A percentile compares a stretch with the other conserved stretches of the same genome.
Conservation (phyloP, 2,329 filamentous ascomycete genomes). For the Penicillium janthinellum region DNA sequence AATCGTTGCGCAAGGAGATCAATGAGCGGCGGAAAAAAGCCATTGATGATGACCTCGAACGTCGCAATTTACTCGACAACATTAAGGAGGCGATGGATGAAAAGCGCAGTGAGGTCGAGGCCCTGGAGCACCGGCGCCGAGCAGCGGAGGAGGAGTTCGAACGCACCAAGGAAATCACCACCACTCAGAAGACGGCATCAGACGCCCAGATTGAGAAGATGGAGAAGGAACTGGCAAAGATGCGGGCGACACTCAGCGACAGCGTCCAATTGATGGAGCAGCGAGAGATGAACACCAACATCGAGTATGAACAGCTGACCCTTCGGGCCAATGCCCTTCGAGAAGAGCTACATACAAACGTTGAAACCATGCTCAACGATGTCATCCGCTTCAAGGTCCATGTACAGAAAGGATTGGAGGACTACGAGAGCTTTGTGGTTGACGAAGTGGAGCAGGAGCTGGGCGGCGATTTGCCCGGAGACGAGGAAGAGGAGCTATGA, state of each 20-base stretch:
- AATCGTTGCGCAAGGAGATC: slow-evolving; percentile 81
- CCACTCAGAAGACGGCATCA: slow-evolving; percentile 80
- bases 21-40: slow-evolving; percentile 81
- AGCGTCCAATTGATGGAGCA: slow-evolving; percentile 91
- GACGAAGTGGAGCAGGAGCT: slow-evolving; percentile 89
- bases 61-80: slow-evolving; percentile 88
- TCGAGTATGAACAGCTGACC: slow-evolving; percentile 94
- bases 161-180: slow-evolving; percentile 84
- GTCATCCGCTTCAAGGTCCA: slow-evolving; percentile 99
- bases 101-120: slow-evolving; percentile 88
- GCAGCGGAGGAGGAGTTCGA: slow-evolving; percentile 93
- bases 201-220: slow-evolving; percentile 98
- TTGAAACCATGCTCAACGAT: slow-evolving; percentile 94
- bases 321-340: slow-evolving; percentile 78
- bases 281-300: slow-evolving; percentile 92
- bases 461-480: slow-evolving; percentile 59
- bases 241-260: slow-evolving; percentile 80
- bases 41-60: slow-evolving; percentile 89
- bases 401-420: slow-evolving; percentile 86
- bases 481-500: slow-evolving; percentile 35
- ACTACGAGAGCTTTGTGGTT: slow-evolving; percentile 90
- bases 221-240: slow-evolving; percentile 95
- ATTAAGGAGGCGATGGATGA: slow-evolving; percentile 98
- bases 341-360: slow-evolving; percentile 97
- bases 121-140: slow-evolving; percentile 81